Evolutionary conservation across 345 rosid genomes (phyloP).

Genomic region (Gossypium mustelinum): DNA sequence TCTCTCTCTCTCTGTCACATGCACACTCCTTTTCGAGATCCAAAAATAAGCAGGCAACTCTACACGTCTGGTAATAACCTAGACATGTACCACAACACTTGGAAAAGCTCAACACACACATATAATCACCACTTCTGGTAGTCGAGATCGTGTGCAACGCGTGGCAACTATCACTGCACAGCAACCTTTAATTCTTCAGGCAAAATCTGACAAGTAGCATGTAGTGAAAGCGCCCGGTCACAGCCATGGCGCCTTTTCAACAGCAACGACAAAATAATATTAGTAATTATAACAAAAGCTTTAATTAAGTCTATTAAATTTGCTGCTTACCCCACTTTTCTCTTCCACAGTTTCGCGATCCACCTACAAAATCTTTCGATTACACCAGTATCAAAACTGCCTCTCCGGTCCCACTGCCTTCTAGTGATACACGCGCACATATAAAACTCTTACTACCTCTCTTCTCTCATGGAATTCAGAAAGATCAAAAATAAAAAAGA

Average conservation of each 20-base stretch:
- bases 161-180: conserved; percentile 22
- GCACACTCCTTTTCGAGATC: conserved; percentile 15
- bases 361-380: conserved; percentile 21
- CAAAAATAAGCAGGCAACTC: conserved; percentile 26
- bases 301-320: background rate
- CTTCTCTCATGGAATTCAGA: conserved; percentile 1
- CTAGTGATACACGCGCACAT: background rate
- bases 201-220: conserved; percentile 24
- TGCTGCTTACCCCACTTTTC: background rate
- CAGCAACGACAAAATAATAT: background rate
- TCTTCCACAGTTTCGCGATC: conserved; percentile 1
- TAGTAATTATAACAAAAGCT: background rate
- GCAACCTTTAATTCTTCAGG: conserved; percentile 13
- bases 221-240: conserved; percentile 15
- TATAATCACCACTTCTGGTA: background rate
- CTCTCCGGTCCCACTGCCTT: conserved; percentile 10
- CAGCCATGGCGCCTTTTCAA: conserved; percentile 7
- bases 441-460: background rate
- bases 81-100: background rate
- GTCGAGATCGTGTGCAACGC: conserved; percentile 19
- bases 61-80: conserved; percentile 7
- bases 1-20: background rate
- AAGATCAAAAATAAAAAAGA: background rate
- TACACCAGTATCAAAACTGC: background rate
- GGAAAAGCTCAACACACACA: background rate